Base-by-base conservation (phyloP, 345 rosid species). In the Eucalyptus victrix region DNA sequence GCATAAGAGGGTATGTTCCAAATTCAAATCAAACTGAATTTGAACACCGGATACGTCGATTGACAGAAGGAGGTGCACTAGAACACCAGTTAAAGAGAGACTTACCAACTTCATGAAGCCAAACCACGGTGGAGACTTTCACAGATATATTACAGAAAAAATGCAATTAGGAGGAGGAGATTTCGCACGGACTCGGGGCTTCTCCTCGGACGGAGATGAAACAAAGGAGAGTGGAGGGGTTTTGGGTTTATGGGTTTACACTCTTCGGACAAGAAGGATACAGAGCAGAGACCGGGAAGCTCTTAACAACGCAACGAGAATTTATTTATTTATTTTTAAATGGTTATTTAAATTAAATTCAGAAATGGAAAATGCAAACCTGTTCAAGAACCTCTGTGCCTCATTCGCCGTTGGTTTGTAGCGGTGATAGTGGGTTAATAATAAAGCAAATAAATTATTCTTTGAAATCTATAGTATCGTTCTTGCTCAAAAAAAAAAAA, bases 31-130 rank as follows among this genome's bases (percentile, higher is more conserved):
- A 18, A 28, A 44, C 51, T 32, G 28, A 14, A 67, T 49, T 49
- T 15, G 23, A 10, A 15, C 4, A 47, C 50, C 80, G 49, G 7
- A 53, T 12, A 67, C 65, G 49, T 87, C 76, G 80, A 56, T 45
- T 88, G 56, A 58, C 26, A 19, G 14, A 87, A 9, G 80, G 21
- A 45, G 53, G 87, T 49, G 86, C 86, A 50, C 56, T 14, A 88
- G 88, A 54, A 54, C n/a, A 54, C 80, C 86, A 87, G 42, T 12
- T 30, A 86, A 88, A 54, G 80, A 88, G 88, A 90, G 89, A 53
- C 58, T 53, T 53, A 94, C 98, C 90, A 94, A 72, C 91, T 96
- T 89, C 98, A 96, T 96, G 93, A 89, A 87, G 90, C 88, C 32
- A 34, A 85, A 44, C 80, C 80, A 89, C 45, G 49, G 23, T 45